A percentile compares a stretch with the other conserved stretches of the same genome.
Evolutionary conservation across 768 basidiomycete genomes (phyloP).

Genomic region (Termitomyces sp.): DNA sequence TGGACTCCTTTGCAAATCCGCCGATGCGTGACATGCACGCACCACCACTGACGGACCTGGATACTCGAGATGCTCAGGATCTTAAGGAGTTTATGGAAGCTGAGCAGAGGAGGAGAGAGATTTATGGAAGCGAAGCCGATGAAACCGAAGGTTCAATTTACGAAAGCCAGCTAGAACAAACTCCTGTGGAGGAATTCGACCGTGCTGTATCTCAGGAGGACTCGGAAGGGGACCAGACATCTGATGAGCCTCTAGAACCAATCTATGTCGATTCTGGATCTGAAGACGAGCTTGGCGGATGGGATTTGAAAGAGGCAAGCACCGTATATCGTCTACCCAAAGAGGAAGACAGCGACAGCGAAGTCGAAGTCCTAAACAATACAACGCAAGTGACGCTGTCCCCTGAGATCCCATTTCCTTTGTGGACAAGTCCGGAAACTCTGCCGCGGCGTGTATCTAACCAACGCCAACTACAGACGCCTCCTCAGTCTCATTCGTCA

Average conservation of each 20-base stretch:
- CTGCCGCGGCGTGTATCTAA: background rate
- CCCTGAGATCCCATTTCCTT: slow-evolving; percentile 4
- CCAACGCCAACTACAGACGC: slow-evolving; percentile 32
- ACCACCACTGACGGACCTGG: slow-evolving; percentile 39
- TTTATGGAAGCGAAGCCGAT: slow-evolving; percentile 44
- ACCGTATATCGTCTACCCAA: slow-evolving; percentile 27
- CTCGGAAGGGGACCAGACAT: background rate
- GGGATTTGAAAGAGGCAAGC: slow-evolving; percentile 39
- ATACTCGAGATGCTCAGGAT: slow-evolving; percentile 57
- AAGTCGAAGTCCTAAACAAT: slow-evolving; percentile 31
- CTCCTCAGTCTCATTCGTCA: slow-evolving; percentile 31
- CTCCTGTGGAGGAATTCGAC: background rate
- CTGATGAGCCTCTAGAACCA: background rate
- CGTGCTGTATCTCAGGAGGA: background rate
- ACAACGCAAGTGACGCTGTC: slow-evolving; percentile 1
- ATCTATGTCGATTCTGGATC: slow-evolving; percentile 16
- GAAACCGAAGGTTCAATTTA: slow-evolving; percentile 25
- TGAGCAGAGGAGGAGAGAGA: slow-evolving; percentile 48
- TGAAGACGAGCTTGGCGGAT: slow-evolving; percentile 32
- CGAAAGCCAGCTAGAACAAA: slow-evolving; percentile 13
- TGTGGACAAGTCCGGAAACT: background rate
- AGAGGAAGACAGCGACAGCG: slow-evolving; percentile 19
- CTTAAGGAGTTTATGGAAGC: slow-evolving; percentile 64
- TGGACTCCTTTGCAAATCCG: slow-evolving; percentile 45
- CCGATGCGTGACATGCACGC: slow-evolving; percentile 27